Evolutionary conservation across 345 rosid species (phyloP), one percentile per base, ranked within the genome.

Genomic region (Trapa bicornis): DNA sequence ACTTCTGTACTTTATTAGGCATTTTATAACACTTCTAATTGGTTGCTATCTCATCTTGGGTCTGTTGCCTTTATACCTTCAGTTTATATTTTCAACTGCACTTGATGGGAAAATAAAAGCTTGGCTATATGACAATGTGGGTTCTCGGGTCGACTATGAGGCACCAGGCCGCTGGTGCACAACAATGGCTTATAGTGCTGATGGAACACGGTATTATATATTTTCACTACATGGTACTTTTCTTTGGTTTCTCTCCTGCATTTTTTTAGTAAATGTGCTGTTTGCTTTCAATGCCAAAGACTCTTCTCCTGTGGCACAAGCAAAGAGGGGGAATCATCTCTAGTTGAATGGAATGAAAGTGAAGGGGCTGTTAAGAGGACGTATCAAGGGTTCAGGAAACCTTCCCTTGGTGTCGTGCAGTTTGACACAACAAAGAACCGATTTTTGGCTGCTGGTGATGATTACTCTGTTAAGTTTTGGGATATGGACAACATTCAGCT

Each of bases 11-110:
- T 17, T 42, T 22, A 8, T 35, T 47, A 43, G 35, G 12, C 54
- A 36, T 5, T 17, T 48, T 35, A 17, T 61, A 36, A 42, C 54
- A 57, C 12, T 58, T 5, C 52, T 61, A 62, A 8, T 8, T 50
- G 54, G 14, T 50, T 54, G 66, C 57, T 42, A 47, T 33, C 11
- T 17, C 33, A 54, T 7, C 35, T 6, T 16, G 6, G 33, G 17
- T 54, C n/a, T 43, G 22, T 47, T 4, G 16, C 1, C 3, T 43
- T 65, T 41, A 6, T 17, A n/a, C 45, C 67, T 53, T 53, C 76
- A 85, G 87, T 83, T 85, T 67, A 79, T 85, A 53, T 85, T 81
- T 73, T 85, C 87, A 39, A 83, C 83, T 33, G 83, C 89, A 39
- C 66, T 74, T 67, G 85, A 85, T 75, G 87, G 89, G 45, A 85